Conservation (phyloP, 2,329 filamentous ascomycete genomes). For the Coniella vitis region DNA sequence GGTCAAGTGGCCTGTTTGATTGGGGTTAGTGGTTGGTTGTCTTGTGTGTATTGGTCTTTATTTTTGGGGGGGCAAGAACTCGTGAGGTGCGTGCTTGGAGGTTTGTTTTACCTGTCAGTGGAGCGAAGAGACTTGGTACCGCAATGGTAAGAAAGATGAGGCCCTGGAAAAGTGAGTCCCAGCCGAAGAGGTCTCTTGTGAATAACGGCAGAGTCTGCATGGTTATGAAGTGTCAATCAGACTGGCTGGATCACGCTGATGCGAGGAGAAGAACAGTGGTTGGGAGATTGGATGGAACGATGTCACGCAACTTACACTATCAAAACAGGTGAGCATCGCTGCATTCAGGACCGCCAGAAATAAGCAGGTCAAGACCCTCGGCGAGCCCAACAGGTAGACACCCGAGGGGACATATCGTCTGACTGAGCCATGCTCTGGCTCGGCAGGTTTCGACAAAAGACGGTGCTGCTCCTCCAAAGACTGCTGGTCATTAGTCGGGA, state of each 20-base stretch:
- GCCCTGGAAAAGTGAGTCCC: not conserved
- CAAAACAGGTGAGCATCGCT: conserved; percentile 1
- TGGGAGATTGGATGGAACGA: no score
- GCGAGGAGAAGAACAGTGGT: no score
- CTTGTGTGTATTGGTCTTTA: not conserved
- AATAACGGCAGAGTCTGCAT: not conserved
- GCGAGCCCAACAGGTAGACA: not conserved
- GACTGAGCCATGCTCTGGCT: not conserved
- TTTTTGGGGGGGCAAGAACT: no score
- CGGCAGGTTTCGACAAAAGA: not conserved
- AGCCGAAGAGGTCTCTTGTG: not conserved
- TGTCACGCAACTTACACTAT: not conserved
- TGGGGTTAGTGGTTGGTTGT: no score
- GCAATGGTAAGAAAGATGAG: conserved; percentile 4
- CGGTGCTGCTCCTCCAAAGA: not conserved
- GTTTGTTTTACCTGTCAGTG: not conserved
- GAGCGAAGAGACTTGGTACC: not conserved
- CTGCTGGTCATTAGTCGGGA: not conserved
- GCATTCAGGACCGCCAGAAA: conserved; percentile 1
- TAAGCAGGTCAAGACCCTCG: not conserved
- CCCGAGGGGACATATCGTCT: not conserved
- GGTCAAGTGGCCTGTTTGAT: not conserved
- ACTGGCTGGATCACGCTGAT: no score
- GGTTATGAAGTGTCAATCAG: not conserved
- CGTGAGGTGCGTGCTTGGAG: no score